A percentile compares a stretch with the other conserved stretches of the same genome.
phyloP scores from a whole-genome alignment of 2,329 filamentous ascomycete genomes.

The Sporothrix mexicana region DNA sequence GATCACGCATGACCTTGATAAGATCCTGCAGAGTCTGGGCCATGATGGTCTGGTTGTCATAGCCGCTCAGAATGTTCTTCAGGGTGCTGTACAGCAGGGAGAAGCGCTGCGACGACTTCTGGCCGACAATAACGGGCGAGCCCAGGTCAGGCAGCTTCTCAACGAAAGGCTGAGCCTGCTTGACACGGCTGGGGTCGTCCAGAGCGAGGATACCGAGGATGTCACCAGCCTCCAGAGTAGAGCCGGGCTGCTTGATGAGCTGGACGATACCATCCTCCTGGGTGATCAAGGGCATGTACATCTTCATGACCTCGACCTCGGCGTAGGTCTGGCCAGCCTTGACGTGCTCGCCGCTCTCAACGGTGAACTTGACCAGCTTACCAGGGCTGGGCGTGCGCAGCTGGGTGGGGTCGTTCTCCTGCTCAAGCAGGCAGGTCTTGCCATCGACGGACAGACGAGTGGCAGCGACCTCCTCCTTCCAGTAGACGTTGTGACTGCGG shows the following conservation, averaged over 20 bases:
- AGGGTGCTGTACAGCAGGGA: slow-evolving; percentile 77
- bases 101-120: slow-evolving; percentile 90
- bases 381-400: slow-evolving; percentile 92
- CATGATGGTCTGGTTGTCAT: slow-evolving; percentile 98
- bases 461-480: slow-evolving; percentile 97
- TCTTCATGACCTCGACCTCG: slow-evolving; percentile 99
- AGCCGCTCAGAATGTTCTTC: slow-evolving; percentile 86
- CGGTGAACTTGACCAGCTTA: slow-evolving; percentile 97
- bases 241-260: slow-evolving; percentile 97
- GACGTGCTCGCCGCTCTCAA: slow-evolving; percentile 94
- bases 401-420: slow-evolving; percentile 98
- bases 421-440: slow-evolving; percentile 97
- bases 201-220: slow-evolving; percentile 96
- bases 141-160: slow-evolving; percentile 89
- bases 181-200: slow-evolving; percentile 93
- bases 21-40: slow-evolving; percentile 81
- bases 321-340: slow-evolving; percentile 91
- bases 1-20: slow-evolving; percentile 85
- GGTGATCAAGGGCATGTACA: slow-evolving; percentile 98
- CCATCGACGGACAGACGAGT: slow-evolving; percentile 95
- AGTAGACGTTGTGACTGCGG: slow-evolving; percentile 97
- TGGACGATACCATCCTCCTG: slow-evolving; percentile 96
- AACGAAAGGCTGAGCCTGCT: slow-evolving; percentile 93
- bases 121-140: slow-evolving; percentile 83
- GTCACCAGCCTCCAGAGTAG: slow-evolving; percentile 96